Evolutionary conservation across 148 eudicot species (phyloP), one percentile per base, ranked within the genome.

Genomic region (Agrostemma githago): DNA sequence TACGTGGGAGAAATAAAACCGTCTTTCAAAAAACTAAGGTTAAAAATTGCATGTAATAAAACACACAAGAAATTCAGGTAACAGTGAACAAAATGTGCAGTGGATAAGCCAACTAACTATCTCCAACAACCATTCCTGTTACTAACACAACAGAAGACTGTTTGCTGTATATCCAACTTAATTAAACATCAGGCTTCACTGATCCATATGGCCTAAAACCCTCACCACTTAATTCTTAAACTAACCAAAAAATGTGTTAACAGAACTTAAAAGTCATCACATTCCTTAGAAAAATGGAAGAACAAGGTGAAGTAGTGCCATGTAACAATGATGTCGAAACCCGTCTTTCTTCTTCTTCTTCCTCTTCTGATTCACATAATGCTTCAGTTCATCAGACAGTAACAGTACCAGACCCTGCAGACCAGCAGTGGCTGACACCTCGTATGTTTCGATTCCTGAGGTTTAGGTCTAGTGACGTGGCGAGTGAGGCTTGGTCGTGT

Each of bases 401-500:
- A 77, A 79, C 76, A 77, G 75, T n/a, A 15, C 10, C 11, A 59
- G 44, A 15, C 46, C 72, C 26, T 16, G 17, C 12, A 20, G 72
- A 39, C 41, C 70, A 34, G 8, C 70, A 42, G 10, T 46, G 74
- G 66, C 77, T 76, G 5, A 64, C 72, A 11, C 44, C 73, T 26
- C 46, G 39, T 66, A 62, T 44, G 8, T 73, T 72, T 15, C 70
- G 68, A n/a, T 58, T 80, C 5, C 71, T 79, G 12, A 62, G 79
- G 62, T 26, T 48, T 51, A 39, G 75, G 15, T 62, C 79, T 7
- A 14, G 21, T 40, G 79, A 78, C 6, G 57, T 74, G 20, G 78
- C 79, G 19, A 79, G 64, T 73, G 89, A 88, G 72, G 64, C 48
- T 75, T 84, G 89, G 88, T 83, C 87, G 74, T 83, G 85, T 74